Base-by-base conservation (phyloP, 192 early-diverging fungal genomes). In the Powellomyces hirtus region DNA sequence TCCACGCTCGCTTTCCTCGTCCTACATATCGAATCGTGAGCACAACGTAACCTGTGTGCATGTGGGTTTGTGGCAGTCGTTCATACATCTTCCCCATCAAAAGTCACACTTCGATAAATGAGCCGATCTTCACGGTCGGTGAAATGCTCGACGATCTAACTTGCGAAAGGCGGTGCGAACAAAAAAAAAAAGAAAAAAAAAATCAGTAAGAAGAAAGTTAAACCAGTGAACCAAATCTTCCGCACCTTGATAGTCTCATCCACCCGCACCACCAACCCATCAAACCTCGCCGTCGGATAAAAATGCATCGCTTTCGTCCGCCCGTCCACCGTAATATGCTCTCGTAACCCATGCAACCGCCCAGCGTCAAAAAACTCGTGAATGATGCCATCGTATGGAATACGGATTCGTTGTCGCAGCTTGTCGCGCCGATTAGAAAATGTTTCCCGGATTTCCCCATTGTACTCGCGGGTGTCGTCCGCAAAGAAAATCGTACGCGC, bases 361-460 rank as follows among this genome's bases (percentile, higher is more conserved):
- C 85, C 85, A 2, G 80, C 74, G 42, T 81, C 69, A 61, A 86
- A 86, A 55, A 72, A 83, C 58, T 86, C 85, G 44, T 82, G 80
- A 1, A 84, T 50, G 2, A 59, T 62, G 5, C 72, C 67, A 7
- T 71, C 66, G 44, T 74, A 67, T 18, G 82, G 75, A 22, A 79
- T 66, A 1, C 80, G 66, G 27, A 82, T 66, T 27, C 85, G 60
- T 49, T 84, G 51, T 14, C 65, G 46, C 26, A 86, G 77, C 57
- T 86, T 83, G 70, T 86, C 85, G 59, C 78, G 77, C 64, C 85
- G 61, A 69, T 86, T 86, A 22, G 13, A 52, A 42, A 81, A 86
- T 6, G 59, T 44, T 45, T 86, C 85, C 20, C 72, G 66, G 10
- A 83, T 83, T 59, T 82, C 81, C 29, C 80, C 80, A 24, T 68